A percentile compares a stretch with the other conserved stretches of the same genome.
These are phyloP conservation scores for Phaeotremella fagi DNA, from an alignment of 768 basidiomycete genomes.

Conservation along the genomic window DNA sequence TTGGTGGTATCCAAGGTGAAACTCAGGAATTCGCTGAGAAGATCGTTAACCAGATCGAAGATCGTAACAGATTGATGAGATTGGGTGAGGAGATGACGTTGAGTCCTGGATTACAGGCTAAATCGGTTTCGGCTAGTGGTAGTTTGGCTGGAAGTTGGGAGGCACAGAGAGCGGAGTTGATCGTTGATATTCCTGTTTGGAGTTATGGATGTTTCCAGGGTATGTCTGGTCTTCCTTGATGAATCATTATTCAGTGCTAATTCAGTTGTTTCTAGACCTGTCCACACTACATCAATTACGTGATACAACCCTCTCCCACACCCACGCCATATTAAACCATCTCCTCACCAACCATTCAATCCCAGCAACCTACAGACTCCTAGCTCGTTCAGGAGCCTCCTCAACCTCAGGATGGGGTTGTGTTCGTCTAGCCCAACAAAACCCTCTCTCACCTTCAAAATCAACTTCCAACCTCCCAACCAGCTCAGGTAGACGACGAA, in stretches of 20 bases:
- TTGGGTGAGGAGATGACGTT: neutral
- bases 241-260: neutral
- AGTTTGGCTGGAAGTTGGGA: conserved; percentile 37
- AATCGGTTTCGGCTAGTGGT: conserved; percentile 9
- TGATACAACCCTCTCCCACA: conserved; percentile 43
- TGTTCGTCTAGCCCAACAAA: conserved; percentile 38
- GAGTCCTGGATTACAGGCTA: neutral
- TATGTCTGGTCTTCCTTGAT: conserved; percentile 12
- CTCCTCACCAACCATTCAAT: conserved; percentile 31
- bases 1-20: conserved; percentile 22
- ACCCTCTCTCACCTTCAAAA: conserved; percentile 10
- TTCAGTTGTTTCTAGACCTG: conserved; percentile 40
- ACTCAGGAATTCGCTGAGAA: conserved; percentile 30
- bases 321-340: conserved; percentile 37
- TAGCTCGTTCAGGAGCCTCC: conserved; percentile 32
- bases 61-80: conserved; percentile 5
- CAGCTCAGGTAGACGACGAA: conserved; percentile 10
- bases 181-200: conserved; percentile 47
- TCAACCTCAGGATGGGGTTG: conserved; percentile 39
- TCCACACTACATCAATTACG: conserved; percentile 45
- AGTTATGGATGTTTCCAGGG: conserved; percentile 43
- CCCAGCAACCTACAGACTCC: conserved; percentile 39
- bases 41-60: conserved; percentile 15
- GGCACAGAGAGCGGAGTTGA: conserved; percentile 40
- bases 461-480: neutral